These are phyloP conservation scores for Fusarium palustre DNA, from an alignment of 2,329 filamentous ascomycete genomes.

Conservation along the genomic window DNA sequence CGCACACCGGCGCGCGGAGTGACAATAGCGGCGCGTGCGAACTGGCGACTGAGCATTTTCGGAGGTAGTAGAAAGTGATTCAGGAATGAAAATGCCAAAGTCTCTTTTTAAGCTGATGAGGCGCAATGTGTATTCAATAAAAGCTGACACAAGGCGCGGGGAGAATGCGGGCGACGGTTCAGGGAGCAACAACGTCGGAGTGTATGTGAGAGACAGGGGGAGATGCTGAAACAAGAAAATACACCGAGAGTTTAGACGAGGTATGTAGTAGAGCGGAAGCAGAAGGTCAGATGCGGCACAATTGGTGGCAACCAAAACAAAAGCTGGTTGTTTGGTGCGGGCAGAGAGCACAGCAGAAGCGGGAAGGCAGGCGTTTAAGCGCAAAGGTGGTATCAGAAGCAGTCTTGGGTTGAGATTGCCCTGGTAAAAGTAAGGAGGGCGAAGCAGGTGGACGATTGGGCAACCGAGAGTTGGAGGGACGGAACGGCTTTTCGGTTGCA, in stretches of 20 bases:
- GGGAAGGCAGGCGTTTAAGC: constrained; percentile 38
- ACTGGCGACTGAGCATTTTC: constrained; percentile 63
- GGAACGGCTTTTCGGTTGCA: constrained; percentile 47
- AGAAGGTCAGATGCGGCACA: constrained; percentile 45
- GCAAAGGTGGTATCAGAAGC: constrained; percentile 33
- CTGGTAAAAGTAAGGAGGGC: constrained; percentile 38
- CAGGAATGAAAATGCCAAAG: constrained; percentile 27
- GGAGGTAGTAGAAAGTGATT: constrained; percentile 37
- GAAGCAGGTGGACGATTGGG: constrained; percentile 39
- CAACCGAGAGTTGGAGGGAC: constrained; percentile 46
- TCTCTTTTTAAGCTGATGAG: constrained; percentile 8
- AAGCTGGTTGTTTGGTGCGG: constrained; percentile 13
- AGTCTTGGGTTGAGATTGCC: constrained; percentile 41
- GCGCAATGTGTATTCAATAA: constrained; percentile 36
- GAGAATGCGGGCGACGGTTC: constrained; percentile 30
- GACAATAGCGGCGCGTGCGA: constrained; percentile 59
- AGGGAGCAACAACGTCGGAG: constrained; percentile 34
- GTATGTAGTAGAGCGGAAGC: constrained; percentile 35
- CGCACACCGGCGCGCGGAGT: constrained; percentile 63
- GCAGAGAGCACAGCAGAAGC: constrained; percentile 43
- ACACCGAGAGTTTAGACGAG: constrained; percentile 33
- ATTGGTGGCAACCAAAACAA: constrained; percentile 40
- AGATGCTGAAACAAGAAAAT: constrained; percentile 36
- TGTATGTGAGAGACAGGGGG: constrained; percentile 26
- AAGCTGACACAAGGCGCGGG: constrained; percentile 36